Evolutionary conservation across 2,329 filamentous ascomycete genomes (phyloP).

Genomic region (Drechslerella stenobrocha): DNA sequence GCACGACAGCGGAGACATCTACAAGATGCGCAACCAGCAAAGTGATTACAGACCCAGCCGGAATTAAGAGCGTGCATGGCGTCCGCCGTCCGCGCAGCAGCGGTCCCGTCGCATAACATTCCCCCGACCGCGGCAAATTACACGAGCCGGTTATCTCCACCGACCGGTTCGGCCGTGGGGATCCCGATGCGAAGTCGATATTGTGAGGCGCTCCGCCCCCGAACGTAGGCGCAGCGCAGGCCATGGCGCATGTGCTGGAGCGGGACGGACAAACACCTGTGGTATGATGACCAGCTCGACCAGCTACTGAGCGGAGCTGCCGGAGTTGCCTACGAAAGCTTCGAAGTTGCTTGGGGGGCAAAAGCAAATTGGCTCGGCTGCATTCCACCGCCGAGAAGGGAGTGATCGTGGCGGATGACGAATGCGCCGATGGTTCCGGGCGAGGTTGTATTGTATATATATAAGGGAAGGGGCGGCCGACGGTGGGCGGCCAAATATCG

Average conservation of each 20-base stretch:
- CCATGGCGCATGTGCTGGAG: not conserved
- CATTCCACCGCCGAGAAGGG: conserved; percentile 2
- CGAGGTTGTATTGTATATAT: too few relatives aligned
- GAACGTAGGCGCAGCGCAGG: conserved; percentile 6
- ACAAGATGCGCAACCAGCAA: too few relatives aligned
- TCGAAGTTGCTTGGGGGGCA: too few relatives aligned
- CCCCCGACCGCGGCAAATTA: conserved; percentile 1
- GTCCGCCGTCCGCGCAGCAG: too few relatives aligned
- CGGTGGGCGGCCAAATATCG: too few relatives aligned
- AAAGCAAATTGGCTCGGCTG: not conserved
- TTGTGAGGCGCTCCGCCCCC: not conserved
- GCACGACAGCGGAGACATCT: too few relatives aligned
- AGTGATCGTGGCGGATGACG: conserved; percentile 45
- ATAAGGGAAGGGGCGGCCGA: too few relatives aligned
- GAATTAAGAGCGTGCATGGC: not conserved
- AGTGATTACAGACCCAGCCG: too few relatives aligned
- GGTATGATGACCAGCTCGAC: not conserved
- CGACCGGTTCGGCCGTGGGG: not conserved
- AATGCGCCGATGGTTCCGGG: conserved; percentile 13
- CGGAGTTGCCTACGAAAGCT: not conserved
- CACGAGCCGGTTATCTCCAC: not conserved
- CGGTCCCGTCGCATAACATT: not conserved
- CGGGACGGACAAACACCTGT: not conserved
- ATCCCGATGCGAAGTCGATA: not conserved
- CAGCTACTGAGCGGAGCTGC: not conserved